A percentile compares a stretch with the other conserved stretches of the same genome.
Conservation (phyloP, 75 land plant species). For the Pinus albicaulis region DNA sequence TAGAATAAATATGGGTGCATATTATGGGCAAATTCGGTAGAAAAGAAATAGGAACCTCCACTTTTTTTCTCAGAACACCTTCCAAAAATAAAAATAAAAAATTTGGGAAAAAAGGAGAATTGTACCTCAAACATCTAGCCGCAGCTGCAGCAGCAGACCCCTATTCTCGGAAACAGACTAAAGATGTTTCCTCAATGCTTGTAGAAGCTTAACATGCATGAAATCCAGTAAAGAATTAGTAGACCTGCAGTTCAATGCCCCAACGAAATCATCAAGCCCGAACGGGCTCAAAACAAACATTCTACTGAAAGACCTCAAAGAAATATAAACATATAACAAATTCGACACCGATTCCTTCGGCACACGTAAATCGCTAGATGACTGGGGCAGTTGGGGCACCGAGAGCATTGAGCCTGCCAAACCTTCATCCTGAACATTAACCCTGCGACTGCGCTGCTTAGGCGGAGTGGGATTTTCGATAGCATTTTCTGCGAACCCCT, state of each 20-base stretch:
- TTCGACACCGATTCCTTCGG: conserved; percentile 50
- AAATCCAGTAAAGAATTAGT: no score
- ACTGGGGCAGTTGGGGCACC: conserved; percentile 56
- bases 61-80: not conserved
- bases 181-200: no score
- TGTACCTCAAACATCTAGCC: not conserved
- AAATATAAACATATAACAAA: conserved; percentile 70
- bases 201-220: no score
- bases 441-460: conserved; percentile 1
- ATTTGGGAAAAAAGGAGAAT: not conserved
- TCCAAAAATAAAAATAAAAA: not conserved
- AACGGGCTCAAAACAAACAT: conserved; percentile 82
- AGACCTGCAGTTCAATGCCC: no score
- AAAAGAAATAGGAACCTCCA: no score
- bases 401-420: not conserved
- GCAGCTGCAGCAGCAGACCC: no score
- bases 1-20: no score
- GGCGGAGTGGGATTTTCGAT: conserved; percentile 6
- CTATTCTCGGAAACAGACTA: no score
- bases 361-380: conserved; percentile 51
- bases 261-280: not conserved
- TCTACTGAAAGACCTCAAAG: conserved; percentile 76
- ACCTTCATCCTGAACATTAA: not conserved
- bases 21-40: no score
- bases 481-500: not conserved